Evolutionary conservation across 352 stramenopile genomes (phyloP).

Genomic region (Globisporangium echinulatum): DNA sequence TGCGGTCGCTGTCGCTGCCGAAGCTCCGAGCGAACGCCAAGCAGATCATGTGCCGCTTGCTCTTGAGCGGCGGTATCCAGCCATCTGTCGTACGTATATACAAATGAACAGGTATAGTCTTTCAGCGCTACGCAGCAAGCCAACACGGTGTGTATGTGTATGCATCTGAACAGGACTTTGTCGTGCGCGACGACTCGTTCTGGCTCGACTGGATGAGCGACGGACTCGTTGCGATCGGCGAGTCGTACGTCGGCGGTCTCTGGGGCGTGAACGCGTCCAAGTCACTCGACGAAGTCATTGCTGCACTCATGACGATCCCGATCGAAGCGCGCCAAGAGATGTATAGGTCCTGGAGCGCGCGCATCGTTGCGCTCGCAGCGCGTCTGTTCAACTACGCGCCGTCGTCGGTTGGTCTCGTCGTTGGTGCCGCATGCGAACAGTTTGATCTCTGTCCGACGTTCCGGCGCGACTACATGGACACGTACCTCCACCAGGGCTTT

Average conservation of each 20-base stretch:
- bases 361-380: conserved; percentile 61
- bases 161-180: conserved; percentile 46
- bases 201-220: conserved; percentile 87
- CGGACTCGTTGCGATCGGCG: conserved; percentile 72
- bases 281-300: conserved; percentile 66
- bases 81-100: conserved; percentile 34
- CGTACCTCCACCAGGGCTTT: conserved; percentile 72
- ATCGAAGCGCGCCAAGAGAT: conserved; percentile 80
- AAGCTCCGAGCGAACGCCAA: conserved; percentile 64
- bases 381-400: conserved; percentile 75
- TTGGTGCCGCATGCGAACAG: conserved; percentile 61
- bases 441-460: conserved; percentile 73
- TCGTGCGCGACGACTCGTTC: conserved; percentile 70
- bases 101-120: too few species aligned
- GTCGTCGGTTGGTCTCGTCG: conserved; percentile 59
- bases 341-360: conserved; percentile 81
- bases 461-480: conserved; percentile 66
- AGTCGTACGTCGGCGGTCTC: conserved; percentile 74
- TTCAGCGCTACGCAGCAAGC: too few species aligned
- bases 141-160: background rate
- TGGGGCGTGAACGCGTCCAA: conserved; percentile 50
- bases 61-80: conserved; percentile 53
- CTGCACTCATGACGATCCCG: conserved; percentile 69
- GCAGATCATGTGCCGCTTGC: conserved; percentile 64
- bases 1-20: conserved; percentile 67